phyloP scores from a whole-genome alignment of 2,329 filamentous ascomycete genomes.

The Penicillium decumbens region DNA sequence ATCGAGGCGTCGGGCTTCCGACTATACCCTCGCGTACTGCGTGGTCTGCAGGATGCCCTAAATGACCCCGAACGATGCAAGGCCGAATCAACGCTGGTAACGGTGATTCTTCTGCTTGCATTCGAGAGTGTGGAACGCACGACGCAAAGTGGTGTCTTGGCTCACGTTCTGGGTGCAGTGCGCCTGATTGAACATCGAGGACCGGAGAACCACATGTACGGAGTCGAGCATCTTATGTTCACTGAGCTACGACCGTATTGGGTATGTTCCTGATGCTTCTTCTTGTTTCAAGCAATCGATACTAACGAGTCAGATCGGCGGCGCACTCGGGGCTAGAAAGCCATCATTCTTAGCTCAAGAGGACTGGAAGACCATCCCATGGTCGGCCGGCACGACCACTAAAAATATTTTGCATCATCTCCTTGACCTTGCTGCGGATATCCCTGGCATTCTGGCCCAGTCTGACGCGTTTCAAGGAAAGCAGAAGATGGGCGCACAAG shows the following conservation, averaged over 20 bases:
- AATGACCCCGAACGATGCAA: constrained; percentile 35
- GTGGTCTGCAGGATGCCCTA: constrained; percentile 36
- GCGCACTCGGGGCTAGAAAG: constrained; percentile 28
- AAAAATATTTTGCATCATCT: constrained; percentile 39
- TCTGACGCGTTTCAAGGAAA: constrained; percentile 30
- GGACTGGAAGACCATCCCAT: constrained; percentile 40
- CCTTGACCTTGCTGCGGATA: constrained; percentile 34
- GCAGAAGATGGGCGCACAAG: constrained; percentile 26
- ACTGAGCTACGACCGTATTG: constrained; percentile 40
- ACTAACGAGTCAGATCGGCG: constrained; percentile 25
- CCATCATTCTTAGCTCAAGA: constrained; percentile 35
- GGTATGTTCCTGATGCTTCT: constrained; percentile 22
- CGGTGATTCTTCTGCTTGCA: constrained; percentile 36
- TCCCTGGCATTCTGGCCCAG: constrained; percentile 31
- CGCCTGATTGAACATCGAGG: constrained; percentile 38
- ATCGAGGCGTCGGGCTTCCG: constrained; percentile 34
- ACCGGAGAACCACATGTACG: constrained; percentile 38
- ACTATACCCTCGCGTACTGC: constrained; percentile 34
- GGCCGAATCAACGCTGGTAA: constrained; percentile 37
- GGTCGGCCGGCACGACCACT: constrained; percentile 34
- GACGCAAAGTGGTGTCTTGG: constrained; percentile 28
- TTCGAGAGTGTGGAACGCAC: constrained; percentile 41
- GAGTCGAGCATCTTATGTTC: constrained; percentile 38
- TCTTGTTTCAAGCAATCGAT: neutral
- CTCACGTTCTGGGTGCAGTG: constrained; percentile 35